phyloP scores from a whole-genome alignment of 371 early-diverging fungal species.

The Catenaria anguillulae region DNA sequence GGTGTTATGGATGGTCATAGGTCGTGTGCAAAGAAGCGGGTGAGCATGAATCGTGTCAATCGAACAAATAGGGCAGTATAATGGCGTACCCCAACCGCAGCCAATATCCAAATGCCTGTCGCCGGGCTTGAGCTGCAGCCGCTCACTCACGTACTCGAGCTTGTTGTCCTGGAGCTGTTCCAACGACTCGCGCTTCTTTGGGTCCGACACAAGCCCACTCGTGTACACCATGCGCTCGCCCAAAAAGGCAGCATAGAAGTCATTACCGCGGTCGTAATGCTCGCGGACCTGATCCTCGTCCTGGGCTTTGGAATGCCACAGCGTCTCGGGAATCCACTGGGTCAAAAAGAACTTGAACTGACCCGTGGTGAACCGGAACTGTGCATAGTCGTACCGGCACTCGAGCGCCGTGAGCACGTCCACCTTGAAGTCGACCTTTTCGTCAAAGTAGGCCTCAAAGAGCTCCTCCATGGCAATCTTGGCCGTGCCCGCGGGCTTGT shows the following conservation, averaged over 20 bases:
- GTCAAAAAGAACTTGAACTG: slow-evolving; percentile 82
- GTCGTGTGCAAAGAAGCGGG: too few relatives aligned
- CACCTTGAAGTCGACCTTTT: slow-evolving; percentile 77
- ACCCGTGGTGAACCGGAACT: slow-evolving; percentile 64
- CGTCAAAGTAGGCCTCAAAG: slow-evolving; percentile 89
- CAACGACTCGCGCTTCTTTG: slow-evolving; percentile 58
- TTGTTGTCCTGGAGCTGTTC: slow-evolving; percentile 93
- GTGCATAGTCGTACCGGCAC: slow-evolving; percentile 84
- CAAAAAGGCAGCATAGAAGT: slow-evolving; percentile 87
- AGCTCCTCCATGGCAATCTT: slow-evolving; percentile 93
- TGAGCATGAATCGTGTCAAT: too few relatives aligned
- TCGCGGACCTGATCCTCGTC: slow-evolving; percentile 93
- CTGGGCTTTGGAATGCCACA: slow-evolving; percentile 89
- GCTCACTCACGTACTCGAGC: slow-evolving; percentile 72
- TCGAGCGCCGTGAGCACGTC: slow-evolving; percentile 80
- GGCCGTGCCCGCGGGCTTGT: slow-evolving; percentile 8
- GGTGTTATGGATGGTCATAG: too few relatives aligned
- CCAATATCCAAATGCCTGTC: slow-evolving; percentile 92
- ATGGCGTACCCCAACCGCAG: slow-evolving; percentile 63
- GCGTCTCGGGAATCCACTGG: slow-evolving; percentile 87
- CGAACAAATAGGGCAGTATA: too few relatives aligned
- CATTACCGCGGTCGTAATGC: slow-evolving; percentile 94
- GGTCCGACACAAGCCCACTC: slow-evolving; percentile 72
- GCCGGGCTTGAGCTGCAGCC: slow-evolving; percentile 70
- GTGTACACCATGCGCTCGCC: slow-evolving; percentile 92